phyloP scores from a whole-genome alignment of 352 stramenopile species.

The Pythium myriotylum region DNA sequence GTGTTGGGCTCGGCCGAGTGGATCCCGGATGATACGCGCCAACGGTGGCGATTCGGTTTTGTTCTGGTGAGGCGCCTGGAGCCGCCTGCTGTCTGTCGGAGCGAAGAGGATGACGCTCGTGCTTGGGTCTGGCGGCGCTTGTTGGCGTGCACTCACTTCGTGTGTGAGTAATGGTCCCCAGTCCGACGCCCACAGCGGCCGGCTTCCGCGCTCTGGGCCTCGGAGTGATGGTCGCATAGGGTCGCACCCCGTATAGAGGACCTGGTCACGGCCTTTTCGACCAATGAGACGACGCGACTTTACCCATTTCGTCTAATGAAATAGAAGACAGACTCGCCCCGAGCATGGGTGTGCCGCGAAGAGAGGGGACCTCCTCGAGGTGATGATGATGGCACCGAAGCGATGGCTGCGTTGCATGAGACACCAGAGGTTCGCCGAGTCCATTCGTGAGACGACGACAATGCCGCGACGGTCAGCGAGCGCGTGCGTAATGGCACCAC shows the following conservation, averaged over 20 bases:
- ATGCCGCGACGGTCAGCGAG: not conserved
- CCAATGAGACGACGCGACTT: not conserved
- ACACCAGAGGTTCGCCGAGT: not conserved
- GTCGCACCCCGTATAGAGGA: constrained; percentile 1
- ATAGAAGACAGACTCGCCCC: too few relatives aligned
- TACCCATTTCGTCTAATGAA: constrained; percentile 10
- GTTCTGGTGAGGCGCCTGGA: constrained; percentile 1
- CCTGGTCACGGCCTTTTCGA: not conserved
- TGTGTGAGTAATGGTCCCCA: constrained; percentile 34
- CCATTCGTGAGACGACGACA: constrained; percentile 9
- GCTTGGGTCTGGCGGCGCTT: constrained; percentile 7
- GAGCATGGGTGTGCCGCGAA: not conserved
- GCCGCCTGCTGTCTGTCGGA: too few relatives aligned
- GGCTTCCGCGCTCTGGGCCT: constrained; percentile 21
- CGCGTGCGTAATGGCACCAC: constrained; percentile 18
- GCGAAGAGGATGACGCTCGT: not conserved
- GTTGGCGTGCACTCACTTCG: constrained; percentile 25
- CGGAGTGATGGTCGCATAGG: constrained; percentile 15
- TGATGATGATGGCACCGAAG: not conserved
- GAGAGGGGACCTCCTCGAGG: not conserved
- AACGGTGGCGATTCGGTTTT: constrained; percentile 6
- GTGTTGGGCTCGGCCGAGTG: not conserved
- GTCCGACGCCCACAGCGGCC: constrained; percentile 25
- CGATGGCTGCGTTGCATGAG: constrained; percentile 2
- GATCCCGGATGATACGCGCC: constrained; percentile 19